phyloP scores from a whole-genome alignment of 257 asterid species.

The Paulownia fortunei region DNA sequence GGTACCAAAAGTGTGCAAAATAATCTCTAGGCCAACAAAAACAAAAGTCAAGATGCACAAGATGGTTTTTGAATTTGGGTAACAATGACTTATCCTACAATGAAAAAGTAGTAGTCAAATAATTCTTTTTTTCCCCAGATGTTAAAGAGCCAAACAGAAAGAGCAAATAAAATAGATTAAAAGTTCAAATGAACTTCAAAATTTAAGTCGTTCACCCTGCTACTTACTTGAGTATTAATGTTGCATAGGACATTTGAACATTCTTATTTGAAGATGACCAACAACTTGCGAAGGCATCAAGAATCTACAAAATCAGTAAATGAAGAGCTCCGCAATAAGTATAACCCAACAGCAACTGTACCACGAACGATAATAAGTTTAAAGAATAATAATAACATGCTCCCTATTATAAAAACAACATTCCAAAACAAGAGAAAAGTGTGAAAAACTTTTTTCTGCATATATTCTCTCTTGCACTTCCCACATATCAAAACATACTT shows the following conservation, averaged over 20 bases:
- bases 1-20: not conserved
- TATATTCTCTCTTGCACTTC: constrained; percentile 8
- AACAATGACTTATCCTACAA: constrained; percentile 22
- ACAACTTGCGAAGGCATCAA: constrained; percentile 82
- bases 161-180: constrained; percentile 18
- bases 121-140: not conserved
- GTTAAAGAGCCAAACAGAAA: not conserved
- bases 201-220: not conserved
- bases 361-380: constrained; percentile 11
- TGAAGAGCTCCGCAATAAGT: constrained; percentile 15
- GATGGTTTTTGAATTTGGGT: constrained; percentile 2
- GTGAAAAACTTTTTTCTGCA: not conserved
- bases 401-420: not conserved
- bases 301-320: constrained; percentile 66
- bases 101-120: not conserved
- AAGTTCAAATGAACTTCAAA: not conserved
- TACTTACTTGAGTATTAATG: constrained; percentile 93
- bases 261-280: constrained; percentile 87
- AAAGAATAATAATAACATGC: not conserved
- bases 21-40: not conserved
- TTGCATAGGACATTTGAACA: constrained; percentile 85
- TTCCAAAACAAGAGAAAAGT: constrained; percentile 7
- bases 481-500: constrained; percentile 32
- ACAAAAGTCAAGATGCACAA: not conserved
- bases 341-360: constrained; percentile 7